Base-by-base conservation (phyloP, 2,329 filamentous ascomycete genomes). In the Emmonsiellopsis sp. region DNA sequence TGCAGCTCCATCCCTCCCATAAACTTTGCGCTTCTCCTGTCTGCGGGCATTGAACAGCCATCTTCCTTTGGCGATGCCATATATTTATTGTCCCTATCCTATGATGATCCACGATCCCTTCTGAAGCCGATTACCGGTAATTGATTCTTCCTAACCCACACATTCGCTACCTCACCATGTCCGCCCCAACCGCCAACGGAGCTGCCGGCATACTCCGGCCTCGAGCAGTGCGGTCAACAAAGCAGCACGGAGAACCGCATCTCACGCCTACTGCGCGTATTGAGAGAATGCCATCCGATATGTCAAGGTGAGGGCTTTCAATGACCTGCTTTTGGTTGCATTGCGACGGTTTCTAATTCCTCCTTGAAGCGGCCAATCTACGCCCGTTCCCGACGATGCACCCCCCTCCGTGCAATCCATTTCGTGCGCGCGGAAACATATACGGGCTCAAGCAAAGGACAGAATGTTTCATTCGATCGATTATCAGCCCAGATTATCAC, bases 381-480 rank as follows among this genome's bases (percentile, higher is more conserved):
- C 91, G 3, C 90, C 91, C 43, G 72, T 95, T 47, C 84, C 92
- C 52, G 80, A 85, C 62, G 91, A 97, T 79, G 93, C 93, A 9
- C 93, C 89, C n/a, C 92, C 91, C 1, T 97, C 92, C 1, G 83
- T 86, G 54, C 87, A 92, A 62, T 90, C 86, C 38, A 85, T 95
- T 57, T 94, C 89, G 42, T 85, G 83, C 11, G 91, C 87, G 20
- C 85, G 91, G 61, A 91, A 89, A 67, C 86, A 92, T 63, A 83
- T 86, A 50, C 86, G 90, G 65, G 87, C 86, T 55, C 82, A 90
- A 68, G 86, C 89, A 62, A 84, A 86, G 59, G 85, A 85, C 54
- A 86, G 91, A 61, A 78, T 96, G 61, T 98, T 97, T 68, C 92
- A 94, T 20, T 93, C 88, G 20, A 90, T 95, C 66, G 88, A 95